Evolutionary conservation across 352 stramenopile species (phyloP).

Genomic region (Phytophthora idaei): DNA sequence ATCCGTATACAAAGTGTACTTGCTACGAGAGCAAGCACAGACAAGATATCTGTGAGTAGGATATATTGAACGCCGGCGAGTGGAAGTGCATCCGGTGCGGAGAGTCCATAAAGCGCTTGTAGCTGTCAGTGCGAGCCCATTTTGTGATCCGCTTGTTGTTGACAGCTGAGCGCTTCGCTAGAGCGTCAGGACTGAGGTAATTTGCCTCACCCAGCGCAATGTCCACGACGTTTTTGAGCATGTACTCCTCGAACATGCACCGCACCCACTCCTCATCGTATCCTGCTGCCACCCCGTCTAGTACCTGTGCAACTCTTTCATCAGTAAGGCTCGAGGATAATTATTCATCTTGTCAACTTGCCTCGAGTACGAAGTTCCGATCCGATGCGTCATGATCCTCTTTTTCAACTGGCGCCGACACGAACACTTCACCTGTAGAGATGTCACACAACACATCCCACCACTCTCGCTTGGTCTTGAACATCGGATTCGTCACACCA

Average conservation of each 20-base stretch:
- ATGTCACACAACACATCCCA: slow-evolving; percentile 92
- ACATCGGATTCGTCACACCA: slow-evolving; percentile 93
- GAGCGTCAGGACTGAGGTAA: slow-evolving; percentile 74
- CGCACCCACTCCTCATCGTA: slow-evolving; percentile 89
- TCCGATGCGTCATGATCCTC: slow-evolving; percentile 79
- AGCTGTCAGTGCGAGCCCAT: slow-evolving; percentile 87
- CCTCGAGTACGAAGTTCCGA: slow-evolving; percentile 77
- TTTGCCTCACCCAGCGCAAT: slow-evolving; percentile 79
- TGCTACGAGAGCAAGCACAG: slow-evolving; percentile 54
- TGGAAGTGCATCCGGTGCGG: slow-evolving; percentile 48
- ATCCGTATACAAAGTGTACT: slow-evolving; percentile 16
- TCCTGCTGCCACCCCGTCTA: slow-evolving; percentile 79
- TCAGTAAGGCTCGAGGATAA: slow-evolving; percentile 1
- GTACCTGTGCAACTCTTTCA: slow-evolving; percentile 42
- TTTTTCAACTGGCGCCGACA: slow-evolving; percentile 63
- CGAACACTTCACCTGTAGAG: slow-evolving; percentile 76
- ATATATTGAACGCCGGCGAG: slow-evolving; percentile 89
- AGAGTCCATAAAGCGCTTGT: slow-evolving; percentile 78
- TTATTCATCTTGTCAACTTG: slow-evolving; percentile 18
- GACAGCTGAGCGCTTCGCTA: slow-evolving; percentile 72
- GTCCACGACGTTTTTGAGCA: slow-evolving; percentile 84
- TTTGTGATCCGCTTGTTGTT: slow-evolving; percentile 91
- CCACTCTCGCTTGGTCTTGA: slow-evolving; percentile 91
- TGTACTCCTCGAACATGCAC: slow-evolving; percentile 90
- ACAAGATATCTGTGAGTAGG: slow-evolving; percentile 45